Percentiles rank a stretch among this genome's conserved stretches.
Conservation (phyloP, 1,284 basidiomycete species). For the Vanrija sp. region DNA sequence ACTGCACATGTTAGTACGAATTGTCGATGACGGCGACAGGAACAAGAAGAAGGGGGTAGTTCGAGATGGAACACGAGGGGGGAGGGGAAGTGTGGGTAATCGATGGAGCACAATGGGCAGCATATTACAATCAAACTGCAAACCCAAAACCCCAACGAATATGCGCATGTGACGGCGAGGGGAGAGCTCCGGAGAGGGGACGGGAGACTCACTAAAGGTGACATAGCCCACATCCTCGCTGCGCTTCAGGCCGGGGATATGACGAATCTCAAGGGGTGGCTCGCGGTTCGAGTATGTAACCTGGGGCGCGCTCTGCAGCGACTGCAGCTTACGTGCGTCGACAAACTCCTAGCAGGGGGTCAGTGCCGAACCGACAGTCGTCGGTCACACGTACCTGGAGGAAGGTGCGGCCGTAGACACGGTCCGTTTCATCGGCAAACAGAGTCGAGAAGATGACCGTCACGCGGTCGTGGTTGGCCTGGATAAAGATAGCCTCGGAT, state of each 20-base stretch:
- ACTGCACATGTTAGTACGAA: constrained; percentile 53
- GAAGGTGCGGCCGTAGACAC: constrained; percentile 95
- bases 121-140: no score
- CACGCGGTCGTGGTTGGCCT: constrained; percentile 88
- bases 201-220: constrained; percentile 69
- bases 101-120: no score
- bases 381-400: constrained; percentile 66
- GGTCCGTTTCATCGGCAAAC: constrained; percentile 96
- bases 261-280: constrained; percentile 91
- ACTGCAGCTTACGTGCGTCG: constrained; percentile 87
- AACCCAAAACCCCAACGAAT: no score
- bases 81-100: no score
- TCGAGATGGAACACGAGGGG: no score
- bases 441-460: constrained; percentile 97
- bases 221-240: constrained; percentile 95
- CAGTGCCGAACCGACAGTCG: background rate
- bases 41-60: no score
- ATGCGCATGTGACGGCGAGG: background rate
- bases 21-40: background rate
- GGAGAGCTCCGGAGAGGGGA: background rate
- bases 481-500: constrained; percentile 95
- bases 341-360: constrained; percentile 77
- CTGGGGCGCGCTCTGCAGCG: constrained; percentile 95
- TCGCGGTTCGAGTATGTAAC: constrained; percentile 96
- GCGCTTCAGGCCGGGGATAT: constrained; percentile 72